These are phyloP conservation scores for Cicer judaicum DNA, from an alignment of 306 rosid species.

Conservation along the genomic window DNA sequence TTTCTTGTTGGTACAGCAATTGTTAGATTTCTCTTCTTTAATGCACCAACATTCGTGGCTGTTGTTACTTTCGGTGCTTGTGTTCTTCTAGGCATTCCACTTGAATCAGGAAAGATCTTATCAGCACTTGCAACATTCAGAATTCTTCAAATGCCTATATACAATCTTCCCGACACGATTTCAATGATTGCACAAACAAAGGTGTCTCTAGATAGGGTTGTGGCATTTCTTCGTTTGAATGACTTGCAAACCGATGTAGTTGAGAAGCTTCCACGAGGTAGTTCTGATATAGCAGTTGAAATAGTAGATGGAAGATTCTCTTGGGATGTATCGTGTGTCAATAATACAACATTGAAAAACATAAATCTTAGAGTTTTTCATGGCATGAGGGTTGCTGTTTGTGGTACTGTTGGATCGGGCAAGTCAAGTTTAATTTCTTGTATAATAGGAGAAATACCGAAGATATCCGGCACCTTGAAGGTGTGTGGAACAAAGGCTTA, in stretches of 20 bases:
- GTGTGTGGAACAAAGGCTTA: slow-evolving; percentile 86
- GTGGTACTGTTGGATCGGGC: slow-evolving; percentile 91
- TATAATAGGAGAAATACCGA: slow-evolving; percentile 83
- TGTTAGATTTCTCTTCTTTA: slow-evolving; percentile 62
- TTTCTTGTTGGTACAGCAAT: slow-evolving; percentile 53
- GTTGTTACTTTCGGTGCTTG: slow-evolving; percentile 80
- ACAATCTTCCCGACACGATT: slow-evolving; percentile 67
- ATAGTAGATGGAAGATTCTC: slow-evolving; percentile 72
- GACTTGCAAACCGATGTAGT: slow-evolving; percentile 68
- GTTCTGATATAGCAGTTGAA: slow-evolving; percentile 67
- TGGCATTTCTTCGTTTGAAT: slow-evolving; percentile 68
- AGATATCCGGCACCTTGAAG: slow-evolving; percentile 66
- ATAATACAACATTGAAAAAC: slow-evolving; percentile 59
- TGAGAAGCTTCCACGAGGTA: slow-evolving; percentile 69
- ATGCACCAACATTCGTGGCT: slow-evolving; percentile 78
- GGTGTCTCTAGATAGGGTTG: slow-evolving; percentile 85
- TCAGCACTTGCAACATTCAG: slow-evolving; percentile 83
- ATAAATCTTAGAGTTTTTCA: slow-evolving; percentile 55
- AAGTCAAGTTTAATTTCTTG: slow-evolving; percentile 90
- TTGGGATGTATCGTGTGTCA: slow-evolving; percentile 68
- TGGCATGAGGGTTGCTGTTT: slow-evolving; percentile 84
- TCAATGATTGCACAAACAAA: slow-evolving; percentile 77
- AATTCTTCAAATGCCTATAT: slow-evolving; percentile 85
- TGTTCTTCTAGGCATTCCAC: slow-evolving; percentile 75
- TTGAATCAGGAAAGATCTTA: slow-evolving; percentile 87